Evolutionary conservation across 805 yeast species (phyloP).

Genomic region (Candida parachauliodes): DNA sequence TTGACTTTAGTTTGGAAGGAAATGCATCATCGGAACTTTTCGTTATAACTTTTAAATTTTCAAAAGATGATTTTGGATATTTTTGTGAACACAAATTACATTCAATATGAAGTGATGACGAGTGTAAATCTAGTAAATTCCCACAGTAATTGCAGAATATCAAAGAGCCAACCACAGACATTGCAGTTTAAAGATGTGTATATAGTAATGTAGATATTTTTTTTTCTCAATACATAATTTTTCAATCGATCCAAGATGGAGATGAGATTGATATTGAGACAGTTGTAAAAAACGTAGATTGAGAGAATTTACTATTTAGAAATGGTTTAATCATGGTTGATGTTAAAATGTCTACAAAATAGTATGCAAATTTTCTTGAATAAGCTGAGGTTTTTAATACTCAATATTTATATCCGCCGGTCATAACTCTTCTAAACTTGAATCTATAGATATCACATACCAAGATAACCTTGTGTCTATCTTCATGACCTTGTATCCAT

Average conservation of each 20-base stretch:
- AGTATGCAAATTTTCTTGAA: no score
- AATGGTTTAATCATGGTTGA: no score
- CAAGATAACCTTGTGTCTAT: no score
- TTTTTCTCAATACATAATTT: slow-evolving; percentile 1
- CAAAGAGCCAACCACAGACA: slow-evolving; percentile 95
- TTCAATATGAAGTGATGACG: slow-evolving; percentile 44
- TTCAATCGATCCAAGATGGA: not conserved
- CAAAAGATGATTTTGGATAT: slow-evolving; percentile 52
- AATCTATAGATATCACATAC: no score
- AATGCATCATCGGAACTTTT: slow-evolving; percentile 89
- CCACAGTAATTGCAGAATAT: slow-evolving; percentile 95
- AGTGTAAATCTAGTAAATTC: slow-evolving; percentile 70
- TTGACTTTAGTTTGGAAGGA: slow-evolving; percentile 78
- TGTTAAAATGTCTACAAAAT: no score
- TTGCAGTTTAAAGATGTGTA: no score
- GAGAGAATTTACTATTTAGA: no score
- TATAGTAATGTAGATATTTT: not conserved
- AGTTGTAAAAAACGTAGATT: not conserved
- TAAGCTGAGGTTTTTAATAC: no score
- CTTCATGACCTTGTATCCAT: no score
- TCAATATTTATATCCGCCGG: no score
- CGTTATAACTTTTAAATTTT: slow-evolving; percentile 81
- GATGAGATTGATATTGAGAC: not conserved
- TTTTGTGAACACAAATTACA: slow-evolving; percentile 49
- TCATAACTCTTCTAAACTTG: no score